Conservation (phyloP, 2,329 filamentous ascomycete species). For the Xylariales sp. region DNA sequence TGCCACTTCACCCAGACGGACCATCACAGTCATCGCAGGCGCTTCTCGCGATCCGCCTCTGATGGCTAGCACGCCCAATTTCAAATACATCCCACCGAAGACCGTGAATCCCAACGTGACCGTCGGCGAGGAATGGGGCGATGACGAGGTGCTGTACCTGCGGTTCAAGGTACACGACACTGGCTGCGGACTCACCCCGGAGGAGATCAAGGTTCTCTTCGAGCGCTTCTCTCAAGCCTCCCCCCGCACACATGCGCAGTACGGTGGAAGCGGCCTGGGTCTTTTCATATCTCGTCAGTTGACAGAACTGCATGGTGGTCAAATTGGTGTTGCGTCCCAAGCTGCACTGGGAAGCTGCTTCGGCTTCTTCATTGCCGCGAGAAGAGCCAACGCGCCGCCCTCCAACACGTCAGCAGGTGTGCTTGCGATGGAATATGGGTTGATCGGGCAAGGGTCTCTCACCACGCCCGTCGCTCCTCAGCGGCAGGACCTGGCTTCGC, state of each 20-base stretch:
- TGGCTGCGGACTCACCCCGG: constrained; percentile 55
- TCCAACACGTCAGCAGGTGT: constrained; percentile 5
- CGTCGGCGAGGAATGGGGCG: constrained; percentile 26
- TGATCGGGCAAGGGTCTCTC: constrained; percentile 13
- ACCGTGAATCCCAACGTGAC: constrained; percentile 13
- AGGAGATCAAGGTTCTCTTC: constrained; percentile 62
- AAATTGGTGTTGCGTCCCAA: constrained; percentile 57
- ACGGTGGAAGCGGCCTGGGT: constrained; percentile 59
- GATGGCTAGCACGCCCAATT: constrained; percentile 15
- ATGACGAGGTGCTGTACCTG: constrained; percentile 30
- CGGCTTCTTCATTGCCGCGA: constrained; percentile 57
- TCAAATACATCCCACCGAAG: constrained; percentile 27
- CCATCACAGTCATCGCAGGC: constrained; percentile 46
- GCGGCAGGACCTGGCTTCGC: constrained; percentile 20
- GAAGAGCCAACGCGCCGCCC: constrained; percentile 31
- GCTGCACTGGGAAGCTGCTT: constrained; percentile 57
- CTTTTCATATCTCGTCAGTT: constrained; percentile 61
- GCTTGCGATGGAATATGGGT: constrained; percentile 15
- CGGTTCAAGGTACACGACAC: constrained; percentile 59
- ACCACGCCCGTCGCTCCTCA: constrained; percentile 16
- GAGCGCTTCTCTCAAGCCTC: constrained; percentile 62
- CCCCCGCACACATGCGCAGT: constrained; percentile 47
- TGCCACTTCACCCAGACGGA: constrained; percentile 21
- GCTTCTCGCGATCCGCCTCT: constrained; percentile 38
- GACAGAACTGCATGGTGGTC: constrained; percentile 59